Evolutionary conservation across 2,329 filamentous ascomycete genomes (phyloP).

Genomic region (Fusarium algeriense): DNA sequence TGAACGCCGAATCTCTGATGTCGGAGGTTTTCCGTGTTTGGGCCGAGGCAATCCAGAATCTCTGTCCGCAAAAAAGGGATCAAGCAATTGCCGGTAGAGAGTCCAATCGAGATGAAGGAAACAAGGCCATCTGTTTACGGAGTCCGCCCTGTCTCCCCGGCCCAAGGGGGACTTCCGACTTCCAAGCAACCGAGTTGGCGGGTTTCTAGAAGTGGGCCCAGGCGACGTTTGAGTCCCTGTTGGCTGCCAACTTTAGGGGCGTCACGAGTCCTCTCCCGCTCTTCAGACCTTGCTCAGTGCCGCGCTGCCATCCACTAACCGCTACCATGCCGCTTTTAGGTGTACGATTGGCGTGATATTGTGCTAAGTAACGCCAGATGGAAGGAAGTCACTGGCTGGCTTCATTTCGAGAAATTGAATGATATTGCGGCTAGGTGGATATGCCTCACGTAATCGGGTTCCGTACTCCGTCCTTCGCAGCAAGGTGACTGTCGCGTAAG

Average conservation of each 20-base stretch:
- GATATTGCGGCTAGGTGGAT: not conserved
- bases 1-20: slow-evolving; percentile 17
- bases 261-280: slow-evolving; percentile 33
- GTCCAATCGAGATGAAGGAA: slow-evolving; percentile 16
- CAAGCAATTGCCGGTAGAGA: slow-evolving; percentile 14
- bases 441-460: not conserved
- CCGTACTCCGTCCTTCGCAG: slow-evolving; percentile 1
- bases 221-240: slow-evolving; percentile 21
- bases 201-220: slow-evolving; percentile 40
- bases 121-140: slow-evolving; percentile 14
- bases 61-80: slow-evolving; percentile 27
- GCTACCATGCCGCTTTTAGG: slow-evolving; percentile 30
- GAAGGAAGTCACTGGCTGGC: slow-evolving; percentile 18
- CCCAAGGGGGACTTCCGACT: slow-evolving; percentile 37
- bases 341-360: slow-evolving; percentile 7
- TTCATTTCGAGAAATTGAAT: not conserved
- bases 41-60: slow-evolving; percentile 40
- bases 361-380: slow-evolving; percentile 13
- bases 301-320: slow-evolving; percentile 14
- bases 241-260: slow-evolving; percentile 16
- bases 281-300: slow-evolving; percentile 23
- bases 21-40: slow-evolving; percentile 30
- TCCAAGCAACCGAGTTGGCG: slow-evolving; percentile 41
- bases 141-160: slow-evolving; percentile 38
- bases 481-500: slow-evolving; percentile 5